Conservation (phyloP, 768 basidiomycete genomes). For the Lactarius akahatsu region DNA sequence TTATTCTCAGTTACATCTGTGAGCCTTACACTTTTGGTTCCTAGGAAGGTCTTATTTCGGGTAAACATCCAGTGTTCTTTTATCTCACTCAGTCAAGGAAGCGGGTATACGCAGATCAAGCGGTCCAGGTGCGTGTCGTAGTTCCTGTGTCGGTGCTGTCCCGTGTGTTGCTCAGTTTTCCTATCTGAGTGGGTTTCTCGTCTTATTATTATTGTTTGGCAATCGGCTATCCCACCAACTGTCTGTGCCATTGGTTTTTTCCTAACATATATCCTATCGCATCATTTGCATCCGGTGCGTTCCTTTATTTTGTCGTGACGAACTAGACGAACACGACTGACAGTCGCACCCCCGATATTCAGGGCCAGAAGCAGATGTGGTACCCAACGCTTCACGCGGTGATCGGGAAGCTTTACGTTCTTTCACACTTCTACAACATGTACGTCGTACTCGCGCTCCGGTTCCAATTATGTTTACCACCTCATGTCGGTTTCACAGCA, state of each 20-base stretch:
- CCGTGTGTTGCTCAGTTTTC: neutral
- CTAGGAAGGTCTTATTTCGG: neutral
- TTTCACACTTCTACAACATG: constrained; percentile 15
- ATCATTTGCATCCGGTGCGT: neutral
- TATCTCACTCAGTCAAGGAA: constrained; percentile 8
- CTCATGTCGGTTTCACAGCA: constrained; percentile 4
- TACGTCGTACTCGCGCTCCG: neutral
- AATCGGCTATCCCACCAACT: constrained; percentile 18
- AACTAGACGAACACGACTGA: neutral
- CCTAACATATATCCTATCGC: neutral
- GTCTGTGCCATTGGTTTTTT: neutral
- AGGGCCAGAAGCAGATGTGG: constrained; percentile 3
- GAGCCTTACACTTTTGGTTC: neutral
- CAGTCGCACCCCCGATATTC: neutral
- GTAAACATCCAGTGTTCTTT: neutral
- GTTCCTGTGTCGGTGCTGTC: no score
- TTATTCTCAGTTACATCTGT: constrained; percentile 5
- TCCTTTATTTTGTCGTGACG: neutral
- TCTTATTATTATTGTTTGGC: constrained; percentile 4
- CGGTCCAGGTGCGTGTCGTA: neutral
- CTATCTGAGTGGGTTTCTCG: neutral
- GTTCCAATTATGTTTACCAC: neutral
- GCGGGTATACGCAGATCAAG: constrained; percentile 3
- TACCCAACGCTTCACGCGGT: constrained; percentile 12
- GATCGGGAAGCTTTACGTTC: constrained; percentile 13